Base-by-base conservation (phyloP, 2,329 filamentous ascomycete genomes). In the Scortechinia acanthostroma region DNA sequence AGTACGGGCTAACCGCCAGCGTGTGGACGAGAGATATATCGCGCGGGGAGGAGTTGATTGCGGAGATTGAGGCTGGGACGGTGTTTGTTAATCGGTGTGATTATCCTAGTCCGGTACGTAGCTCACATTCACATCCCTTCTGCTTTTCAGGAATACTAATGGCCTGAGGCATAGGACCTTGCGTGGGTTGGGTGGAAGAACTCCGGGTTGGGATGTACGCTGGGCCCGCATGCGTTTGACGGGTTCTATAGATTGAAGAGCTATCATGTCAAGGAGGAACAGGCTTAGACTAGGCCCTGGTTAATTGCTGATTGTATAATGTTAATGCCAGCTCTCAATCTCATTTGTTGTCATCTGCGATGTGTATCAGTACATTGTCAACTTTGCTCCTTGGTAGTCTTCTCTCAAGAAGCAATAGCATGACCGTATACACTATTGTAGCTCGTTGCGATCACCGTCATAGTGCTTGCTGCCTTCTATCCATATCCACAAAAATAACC, bases 171-270 rank as follows among this genome's bases (percentile, higher is more conserved):
- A 46, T 55, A 91, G 87, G 89, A 95, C 63, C 77, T 95, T 53
- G 89, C 90, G n/a, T 95, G 89, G 89, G 93, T 91, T 2, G 91
- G 91, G 10, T 96, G 90, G 90, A 97, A 97, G 72, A 90, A 95
- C 62, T 95, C 90, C 49, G 91, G 91, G 51, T 91, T 88, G 64
- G 91, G 91, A 19, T 85, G 91, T 54, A 96, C 91, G 6, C 68
- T 97, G 55, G 93, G 89, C 67, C 83, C 72, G 55, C 95, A 91
- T 58, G 91, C 91, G 10, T 97, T 94, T 59, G 91, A 96, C 55
- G 88, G 95, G 60, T 97, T 96, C 60, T 85, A 94, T 59, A 95
- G 93, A 74, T 75, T 95, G 56, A 96, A 96, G 82, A 95, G 88
- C 72, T 94, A 86, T 64, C 91, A 97, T 64, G 62, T 96, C 61